Evolutionary conservation across 176 grass and related monocot species (phyloP).

Genomic region (Saccharum officinarum): DNA sequence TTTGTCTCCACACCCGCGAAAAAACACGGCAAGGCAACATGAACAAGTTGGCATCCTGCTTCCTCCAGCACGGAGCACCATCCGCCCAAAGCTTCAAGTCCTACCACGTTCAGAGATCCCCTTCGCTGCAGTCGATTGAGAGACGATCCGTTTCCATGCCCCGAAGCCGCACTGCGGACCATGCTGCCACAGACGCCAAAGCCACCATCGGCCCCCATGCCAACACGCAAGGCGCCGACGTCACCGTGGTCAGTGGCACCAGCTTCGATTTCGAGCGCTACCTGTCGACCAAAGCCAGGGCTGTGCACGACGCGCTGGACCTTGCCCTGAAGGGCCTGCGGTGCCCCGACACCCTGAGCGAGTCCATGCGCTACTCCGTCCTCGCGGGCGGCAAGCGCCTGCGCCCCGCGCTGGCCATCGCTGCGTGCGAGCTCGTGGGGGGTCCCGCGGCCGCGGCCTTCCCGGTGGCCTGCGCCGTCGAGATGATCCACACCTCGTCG

Average conservation of each 20-base stretch:
- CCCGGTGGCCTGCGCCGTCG: conserved; percentile 50
- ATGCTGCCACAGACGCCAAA: not conserved
- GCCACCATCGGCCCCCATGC: not conserved
- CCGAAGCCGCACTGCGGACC: not conserved
- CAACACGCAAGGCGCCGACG: not conserved
- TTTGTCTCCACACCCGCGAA: not conserved
- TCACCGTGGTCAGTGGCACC: not conserved
- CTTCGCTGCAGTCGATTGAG: not conserved
- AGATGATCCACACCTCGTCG: conserved; percentile 60
- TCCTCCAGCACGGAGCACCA: not conserved
- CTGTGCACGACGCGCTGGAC: conserved; percentile 51
- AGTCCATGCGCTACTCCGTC: conserved; percentile 63
- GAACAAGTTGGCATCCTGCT: conserved; percentile 23
- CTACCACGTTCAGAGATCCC: not conserved
- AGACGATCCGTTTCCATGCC: not conserved
- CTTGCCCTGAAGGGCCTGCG: not conserved
- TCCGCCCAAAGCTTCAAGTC: not conserved
- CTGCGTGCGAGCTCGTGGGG: conserved; percentile 61
- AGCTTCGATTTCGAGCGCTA: conserved; percentile 47
- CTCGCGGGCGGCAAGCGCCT: conserved; percentile 65
- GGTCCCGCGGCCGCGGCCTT: not conserved
- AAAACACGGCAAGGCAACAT: not conserved
- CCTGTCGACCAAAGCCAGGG: conserved; percentile 22
- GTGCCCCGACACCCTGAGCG: not conserved
- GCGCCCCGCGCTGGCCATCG: conserved; percentile 47